Evolutionary conservation across 441 rosid genomes (phyloP).

Genomic region (Gossypium gossypioides): DNA sequence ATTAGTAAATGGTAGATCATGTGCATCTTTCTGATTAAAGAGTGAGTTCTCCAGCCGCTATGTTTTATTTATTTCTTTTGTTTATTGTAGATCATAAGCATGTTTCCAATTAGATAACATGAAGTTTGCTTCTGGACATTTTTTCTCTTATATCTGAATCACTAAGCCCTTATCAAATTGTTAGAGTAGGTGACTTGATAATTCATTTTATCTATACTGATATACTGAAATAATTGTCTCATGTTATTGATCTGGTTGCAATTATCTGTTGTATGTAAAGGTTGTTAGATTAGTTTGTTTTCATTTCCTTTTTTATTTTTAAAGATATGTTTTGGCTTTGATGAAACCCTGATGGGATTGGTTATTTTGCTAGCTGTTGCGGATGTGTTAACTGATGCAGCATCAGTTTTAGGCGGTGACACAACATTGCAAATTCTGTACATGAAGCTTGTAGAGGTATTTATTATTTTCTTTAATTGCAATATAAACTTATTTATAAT

Average conservation of each 20-base stretch:
- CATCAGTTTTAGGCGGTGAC: constrained; percentile 90
- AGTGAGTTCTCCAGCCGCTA: neutral
- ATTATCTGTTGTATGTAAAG: constrained; percentile 14
- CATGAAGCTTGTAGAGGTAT: constrained; percentile 80
- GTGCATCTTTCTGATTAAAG: neutral
- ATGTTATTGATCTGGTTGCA: constrained; percentile 12
- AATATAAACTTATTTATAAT: neutral
- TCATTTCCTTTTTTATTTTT: neutral
- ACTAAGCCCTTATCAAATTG: neutral
- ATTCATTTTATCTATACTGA: neutral
- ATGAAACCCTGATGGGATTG: constrained; percentile 30
- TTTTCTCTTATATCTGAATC: neutral
- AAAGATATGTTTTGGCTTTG: constrained; percentile 2
- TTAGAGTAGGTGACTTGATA: neutral
- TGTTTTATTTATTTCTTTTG: neutral
- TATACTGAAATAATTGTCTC: neutral
- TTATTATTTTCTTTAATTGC: constrained; percentile 20
- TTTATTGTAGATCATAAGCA: neutral
- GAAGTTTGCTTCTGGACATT: neutral
- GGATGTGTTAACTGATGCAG: constrained; percentile 89
- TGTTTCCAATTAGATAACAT: neutral
- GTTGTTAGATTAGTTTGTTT: constrained; percentile 16
- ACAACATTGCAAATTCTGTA: constrained; percentile 75
- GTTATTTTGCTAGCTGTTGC: constrained; percentile 72
- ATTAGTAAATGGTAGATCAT: neutral